Base-by-base conservation (phyloP, 352 stramenopile species). In the Pythium brachiatum region DNA sequence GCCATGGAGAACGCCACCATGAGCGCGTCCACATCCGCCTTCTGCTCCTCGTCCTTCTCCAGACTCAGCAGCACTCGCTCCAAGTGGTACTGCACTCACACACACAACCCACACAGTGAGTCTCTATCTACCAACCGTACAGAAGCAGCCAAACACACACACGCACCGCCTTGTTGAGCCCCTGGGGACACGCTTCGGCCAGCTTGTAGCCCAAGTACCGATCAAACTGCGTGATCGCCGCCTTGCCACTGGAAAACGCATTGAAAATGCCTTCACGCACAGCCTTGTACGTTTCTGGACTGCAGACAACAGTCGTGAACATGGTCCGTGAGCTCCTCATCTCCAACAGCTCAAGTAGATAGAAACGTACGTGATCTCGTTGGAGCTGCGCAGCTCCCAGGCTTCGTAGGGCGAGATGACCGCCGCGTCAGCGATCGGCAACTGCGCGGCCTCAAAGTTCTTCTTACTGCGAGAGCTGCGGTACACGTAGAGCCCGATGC, bases 361-460 rank as follows among this genome's bases (percentile, higher is more conserved):
- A 38, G 31, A 26, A 21, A 5, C 73, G 47, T 74, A 94, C 86
- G 79, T 91, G 66, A 94, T 87, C 53, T 81, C 73, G 66, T 94
- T 94, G 34, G 71, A 79, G 63, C 78, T 90, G 39, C 86, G 83
- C 63, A 94, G 69, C 63, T 94, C 86, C 79, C 81, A 94, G 39
- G 86, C 86, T 64, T 94, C 86, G 65, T 92, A 94, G 31, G 86
- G 86, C 25, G 86, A 92, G 61, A 94, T 92, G 29, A 90, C 77
- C 43, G 86, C 79, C 2, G 61, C 57, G 54, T 94, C 86, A 6
- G 80, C 81, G 60, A 94, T 89, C 20, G 83, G 81, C 58, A 71
- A 73, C 73, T 92, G 86, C 62, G 84, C 29, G 32, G 66, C 68
- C 41, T 90, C 84, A 57, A 94, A 94, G 70, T 90, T 90, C 56